phyloP scores from a whole-genome alignment of 2,329 filamentous ascomycete genomes.

The Arachnomyces sp. region DNA sequence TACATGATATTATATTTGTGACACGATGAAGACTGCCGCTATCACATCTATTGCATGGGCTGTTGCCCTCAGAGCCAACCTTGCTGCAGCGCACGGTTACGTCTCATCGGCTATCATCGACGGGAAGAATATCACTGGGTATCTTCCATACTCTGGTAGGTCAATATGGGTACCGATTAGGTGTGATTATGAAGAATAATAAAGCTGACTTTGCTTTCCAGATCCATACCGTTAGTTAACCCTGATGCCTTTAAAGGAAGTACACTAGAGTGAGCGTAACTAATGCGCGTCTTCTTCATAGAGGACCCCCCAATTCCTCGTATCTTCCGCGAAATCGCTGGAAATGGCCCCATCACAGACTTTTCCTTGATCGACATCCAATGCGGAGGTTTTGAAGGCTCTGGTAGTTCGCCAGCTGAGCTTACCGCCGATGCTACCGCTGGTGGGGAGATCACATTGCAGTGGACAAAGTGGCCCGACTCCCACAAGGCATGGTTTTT shows the following conservation, averaged over 20 bases:
- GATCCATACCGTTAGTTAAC: slow-evolving; percentile 15
- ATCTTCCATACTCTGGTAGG: slow-evolving; percentile 19
- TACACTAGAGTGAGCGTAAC: slow-evolving; percentile 22
- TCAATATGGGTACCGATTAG: slow-evolving; percentile 20
- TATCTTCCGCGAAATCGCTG: slow-evolving; percentile 52
- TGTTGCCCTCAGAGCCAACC: slow-evolving; percentile 10
- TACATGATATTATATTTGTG: too few relatives aligned
- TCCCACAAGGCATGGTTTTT: slow-evolving; percentile 21
- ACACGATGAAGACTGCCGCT: background rate
- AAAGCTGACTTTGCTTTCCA: slow-evolving; percentile 15
- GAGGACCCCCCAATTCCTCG: slow-evolving; percentile 34
- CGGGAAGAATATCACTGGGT: slow-evolving; percentile 28
- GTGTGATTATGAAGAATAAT: slow-evolving; percentile 22
- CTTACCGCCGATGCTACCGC: slow-evolving; percentile 49
- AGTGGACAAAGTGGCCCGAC: slow-evolving; percentile 48
- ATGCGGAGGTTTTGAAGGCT: slow-evolving; percentile 37
- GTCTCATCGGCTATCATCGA: slow-evolving; percentile 42
- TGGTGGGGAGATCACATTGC: slow-evolving; percentile 46
- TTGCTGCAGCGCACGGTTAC: slow-evolving; percentile 39
- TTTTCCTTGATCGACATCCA: slow-evolving; percentile 48
- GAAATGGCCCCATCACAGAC: slow-evolving; percentile 53
- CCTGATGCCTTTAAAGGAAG: background rate
- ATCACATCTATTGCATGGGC: background rate
- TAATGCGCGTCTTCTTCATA: slow-evolving; percentile 39
- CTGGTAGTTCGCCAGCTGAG: slow-evolving; percentile 45